phyloP scores from a whole-genome alignment of 2,329 filamentous ascomycete genomes.

The Amauroascus verrucosus region DNA sequence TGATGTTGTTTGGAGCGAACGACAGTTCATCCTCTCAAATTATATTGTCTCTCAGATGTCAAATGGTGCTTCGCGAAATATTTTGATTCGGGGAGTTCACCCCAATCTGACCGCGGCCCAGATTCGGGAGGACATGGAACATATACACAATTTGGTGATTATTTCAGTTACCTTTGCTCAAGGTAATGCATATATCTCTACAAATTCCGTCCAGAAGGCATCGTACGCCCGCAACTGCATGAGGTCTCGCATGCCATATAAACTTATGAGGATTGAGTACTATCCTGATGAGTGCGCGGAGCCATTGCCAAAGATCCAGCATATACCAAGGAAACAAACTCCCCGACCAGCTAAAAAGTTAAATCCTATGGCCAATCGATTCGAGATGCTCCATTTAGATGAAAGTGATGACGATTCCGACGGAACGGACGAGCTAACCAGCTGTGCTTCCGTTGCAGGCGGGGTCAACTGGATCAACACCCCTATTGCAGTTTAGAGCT shows the following conservation, averaged over 20 bases:
- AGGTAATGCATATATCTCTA: constrained; percentile 56
- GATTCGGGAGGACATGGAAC: constrained; percentile 64
- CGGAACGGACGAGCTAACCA: constrained; percentile 19
- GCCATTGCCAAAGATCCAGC: constrained; percentile 39
- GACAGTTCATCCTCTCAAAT: constrained; percentile 55
- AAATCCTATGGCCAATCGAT: constrained; percentile 47
- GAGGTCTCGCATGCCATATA: constrained; percentile 58
- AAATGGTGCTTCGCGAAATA: constrained; percentile 60
- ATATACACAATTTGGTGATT: constrained; percentile 69
- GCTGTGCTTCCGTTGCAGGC: constrained; percentile 14
- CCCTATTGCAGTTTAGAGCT: constrained; percentile 15
- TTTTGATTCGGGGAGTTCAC: constrained; percentile 55
- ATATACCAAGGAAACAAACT: constrained; percentile 23
- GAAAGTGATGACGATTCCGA: constrained; percentile 33
- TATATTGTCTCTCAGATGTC: constrained; percentile 56
- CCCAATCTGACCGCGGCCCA: constrained; percentile 50
- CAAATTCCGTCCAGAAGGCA: constrained; percentile 67
- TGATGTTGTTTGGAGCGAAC: constrained; percentile 57
- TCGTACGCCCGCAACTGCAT: constrained; percentile 69
- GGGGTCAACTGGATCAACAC: constrained; percentile 16
- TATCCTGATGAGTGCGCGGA: constrained; percentile 61
- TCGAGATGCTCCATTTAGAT: constrained; percentile 49
- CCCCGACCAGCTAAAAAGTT: constrained; percentile 29
- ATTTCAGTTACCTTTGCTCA: constrained; percentile 52
- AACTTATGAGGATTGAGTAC: constrained; percentile 59